phyloP scores from a whole-genome alignment of 441 rosid species.

The Hura crepitans region DNA sequence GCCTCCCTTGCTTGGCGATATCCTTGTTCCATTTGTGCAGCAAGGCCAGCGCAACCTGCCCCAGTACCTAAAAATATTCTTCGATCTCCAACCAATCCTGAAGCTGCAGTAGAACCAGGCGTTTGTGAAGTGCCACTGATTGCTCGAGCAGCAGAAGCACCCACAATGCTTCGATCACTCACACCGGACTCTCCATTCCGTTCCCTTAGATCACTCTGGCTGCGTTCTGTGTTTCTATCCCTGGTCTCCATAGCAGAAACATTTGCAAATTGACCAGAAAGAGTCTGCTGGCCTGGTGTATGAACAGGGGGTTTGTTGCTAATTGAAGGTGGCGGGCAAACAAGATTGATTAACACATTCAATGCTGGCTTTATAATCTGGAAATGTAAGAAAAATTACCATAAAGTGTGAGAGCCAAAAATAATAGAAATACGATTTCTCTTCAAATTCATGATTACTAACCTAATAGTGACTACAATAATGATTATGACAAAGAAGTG shows the following conservation, averaged over 20 bases:
- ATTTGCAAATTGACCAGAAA: slow-evolving; percentile 45
- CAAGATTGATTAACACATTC: slow-evolving; percentile 87
- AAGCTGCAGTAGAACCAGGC: slow-evolving; percentile 57
- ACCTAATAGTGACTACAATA: background rate
- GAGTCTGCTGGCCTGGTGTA: slow-evolving; percentile 61
- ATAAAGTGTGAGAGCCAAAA: slow-evolving; percentile 9
- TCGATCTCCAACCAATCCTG: slow-evolving; percentile 95
- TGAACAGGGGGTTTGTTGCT: slow-evolving; percentile 71
- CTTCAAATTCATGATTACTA: background rate
- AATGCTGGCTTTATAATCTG: slow-evolving; percentile 96
- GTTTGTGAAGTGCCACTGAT: slow-evolving; percentile 48
- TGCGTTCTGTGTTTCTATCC: slow-evolving; percentile 45
- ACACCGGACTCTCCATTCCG: slow-evolving; percentile 48
- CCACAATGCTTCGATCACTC: slow-evolving; percentile 43
- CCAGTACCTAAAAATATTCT: slow-evolving; percentile 94
- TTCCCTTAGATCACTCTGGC: slow-evolving; percentile 52
- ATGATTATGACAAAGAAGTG: background rate
- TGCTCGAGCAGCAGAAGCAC: slow-evolving; percentile 39
- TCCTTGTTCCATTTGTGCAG: slow-evolving; percentile 96
- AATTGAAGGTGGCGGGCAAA: slow-evolving; percentile 97
- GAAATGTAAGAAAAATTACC: slow-evolving; percentile 18
- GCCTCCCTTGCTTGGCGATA: slow-evolving; percentile 96
- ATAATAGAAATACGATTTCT: background rate
- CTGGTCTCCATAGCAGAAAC: slow-evolving; percentile 39
- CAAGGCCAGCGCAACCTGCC: slow-evolving; percentile 97